Evolutionary conservation across 768 basidiomycete genomes (phyloP), one percentile per base, ranked within the genome.

Genomic region (Mycena kentingensis): DNA sequence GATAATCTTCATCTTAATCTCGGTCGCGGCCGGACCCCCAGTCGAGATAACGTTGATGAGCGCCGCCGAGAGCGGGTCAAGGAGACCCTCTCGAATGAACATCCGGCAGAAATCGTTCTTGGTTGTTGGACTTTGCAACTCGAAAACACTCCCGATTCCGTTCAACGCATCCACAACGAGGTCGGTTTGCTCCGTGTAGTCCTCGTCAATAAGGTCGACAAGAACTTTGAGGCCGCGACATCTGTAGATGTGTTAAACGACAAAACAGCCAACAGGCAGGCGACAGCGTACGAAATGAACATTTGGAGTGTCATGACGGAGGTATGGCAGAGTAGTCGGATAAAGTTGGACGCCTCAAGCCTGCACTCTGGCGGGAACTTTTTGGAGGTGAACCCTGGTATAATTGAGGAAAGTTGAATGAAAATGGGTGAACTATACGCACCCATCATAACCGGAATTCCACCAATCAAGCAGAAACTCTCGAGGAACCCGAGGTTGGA

Each of bases 51-150:
- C 90, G 61, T 92, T 89, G 52, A 96, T 73, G 22, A 99, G 70
- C 2, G 96, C 97, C 2, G 88, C 84, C 1, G 94, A 92, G 1
- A 99, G 74, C 0, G 97, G 96, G 60, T 97, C 95, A 39, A 97
- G 76, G 3, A 99, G 75, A 24, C 97, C 97, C 71, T 98, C 97
- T 5, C 93, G 81, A 35, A 97, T 92, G 74, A 98, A 96, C 89
- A 98, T 95, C 10, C 97, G 83, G 65, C 95, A 98, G 66, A 98
- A 98, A 70, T 98, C 97, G 65, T 97, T 98, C 69, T 97, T 93
- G 11, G 95, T 94, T 3, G 95, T 97, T 7, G 97, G 91, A 41
- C 91, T 93, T 68, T 98, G 89, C 12, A 98, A 80, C 58, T 98
- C 95, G 64, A 99, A 98, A 15, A 98, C 97, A 57, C 86, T 93